A percentile compares a stretch with the other conserved stretches of the same genome.
phyloP scores from a whole-genome alignment of 805 yeast genomes.

The Candida germanica region DNA sequence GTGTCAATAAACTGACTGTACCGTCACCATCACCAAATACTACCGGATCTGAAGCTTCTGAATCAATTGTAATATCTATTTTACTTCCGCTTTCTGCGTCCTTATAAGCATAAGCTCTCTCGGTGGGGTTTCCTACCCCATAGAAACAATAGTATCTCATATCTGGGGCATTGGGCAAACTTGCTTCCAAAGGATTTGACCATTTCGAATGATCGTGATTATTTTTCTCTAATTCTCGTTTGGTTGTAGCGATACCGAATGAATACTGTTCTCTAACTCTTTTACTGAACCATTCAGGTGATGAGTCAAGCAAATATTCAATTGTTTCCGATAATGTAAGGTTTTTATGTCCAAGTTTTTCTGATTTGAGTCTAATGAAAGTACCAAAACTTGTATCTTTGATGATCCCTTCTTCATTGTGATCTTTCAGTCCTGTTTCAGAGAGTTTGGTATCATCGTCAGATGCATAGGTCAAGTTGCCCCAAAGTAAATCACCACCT shows the following conservation, averaged over 20 bases:
- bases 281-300: constrained; percentile 75
- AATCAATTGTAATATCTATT: constrained; percentile 70
- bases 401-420: constrained; percentile 17
- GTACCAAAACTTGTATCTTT: constrained; percentile 53
- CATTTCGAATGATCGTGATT: constrained; percentile 75
- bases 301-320: constrained; percentile 55
- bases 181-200: constrained; percentile 92
- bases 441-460: constrained; percentile 53
- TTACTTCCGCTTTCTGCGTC: constrained; percentile 52
- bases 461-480: constrained; percentile 62
- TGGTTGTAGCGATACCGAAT: constrained; percentile 65
- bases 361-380: constrained; percentile 62
- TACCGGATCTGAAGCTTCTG: constrained; percentile 62
- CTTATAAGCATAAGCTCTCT: constrained; percentile 83
- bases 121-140: constrained; percentile 97
- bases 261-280: constrained; percentile 73
- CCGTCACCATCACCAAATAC: constrained; percentile 93
- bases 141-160: constrained; percentile 86
- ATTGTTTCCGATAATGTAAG: constrained; percentile 67
- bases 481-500: constrained; percentile 93
- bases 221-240: constrained; percentile 58
- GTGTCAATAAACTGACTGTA: constrained; percentile 83
- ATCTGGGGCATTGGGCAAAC: constrained; percentile 91
- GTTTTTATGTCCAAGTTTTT: constrained; percentile 35
- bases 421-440: constrained; percentile 13